These are phyloP conservation scores for Cladosporium phlei DNA, from an alignment of 2,329 filamentous ascomycete genomes.

Conservation along the genomic window DNA sequence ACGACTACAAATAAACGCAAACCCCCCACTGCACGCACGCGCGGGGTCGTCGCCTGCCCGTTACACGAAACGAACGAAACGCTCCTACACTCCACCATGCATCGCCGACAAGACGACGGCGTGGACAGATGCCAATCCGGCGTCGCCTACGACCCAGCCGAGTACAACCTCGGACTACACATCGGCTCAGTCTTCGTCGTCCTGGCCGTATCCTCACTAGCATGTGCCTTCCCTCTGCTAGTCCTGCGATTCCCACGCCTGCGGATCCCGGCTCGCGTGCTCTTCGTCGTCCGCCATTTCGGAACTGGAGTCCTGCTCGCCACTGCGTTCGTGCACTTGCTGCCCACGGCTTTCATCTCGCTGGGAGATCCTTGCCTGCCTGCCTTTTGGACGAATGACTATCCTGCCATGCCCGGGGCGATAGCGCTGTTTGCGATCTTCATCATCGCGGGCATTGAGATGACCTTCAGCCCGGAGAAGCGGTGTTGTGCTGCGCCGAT, in stretches of 20 bases:
- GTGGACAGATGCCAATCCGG: neutral
- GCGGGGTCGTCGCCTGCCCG: neutral
- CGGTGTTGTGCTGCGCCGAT: conserved; percentile 10
- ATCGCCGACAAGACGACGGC: conserved; percentile 11
- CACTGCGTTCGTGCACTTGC: conserved; percentile 52
- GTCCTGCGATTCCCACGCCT: conserved; percentile 54
- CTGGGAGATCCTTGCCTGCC: conserved; percentile 63
- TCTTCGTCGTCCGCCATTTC: conserved; percentile 55
- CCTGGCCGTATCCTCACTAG: conserved; percentile 49
- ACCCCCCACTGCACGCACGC: neutral
- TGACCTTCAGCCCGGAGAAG: conserved; percentile 44
- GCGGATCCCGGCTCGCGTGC: conserved; percentile 52
- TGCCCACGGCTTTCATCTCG: conserved; percentile 56
- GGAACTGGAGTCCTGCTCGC: conserved; percentile 52
- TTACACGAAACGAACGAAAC: too few species aligned
- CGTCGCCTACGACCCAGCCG: conserved; percentile 11
- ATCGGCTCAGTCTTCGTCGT: conserved; percentile 53
- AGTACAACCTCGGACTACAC: conserved; percentile 52
- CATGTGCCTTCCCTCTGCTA: conserved; percentile 57
- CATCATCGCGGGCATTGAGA: conserved; percentile 36
- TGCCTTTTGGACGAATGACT: conserved; percentile 68
- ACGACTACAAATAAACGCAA: conserved; percentile 1
- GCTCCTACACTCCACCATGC: conserved; percentile 1
- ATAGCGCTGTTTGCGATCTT: conserved; percentile 61
- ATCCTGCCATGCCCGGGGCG: conserved; percentile 70